phyloP scores from a whole-genome alignment of 352 stramenopile genomes.

The Phytophthora quininea region DNA sequence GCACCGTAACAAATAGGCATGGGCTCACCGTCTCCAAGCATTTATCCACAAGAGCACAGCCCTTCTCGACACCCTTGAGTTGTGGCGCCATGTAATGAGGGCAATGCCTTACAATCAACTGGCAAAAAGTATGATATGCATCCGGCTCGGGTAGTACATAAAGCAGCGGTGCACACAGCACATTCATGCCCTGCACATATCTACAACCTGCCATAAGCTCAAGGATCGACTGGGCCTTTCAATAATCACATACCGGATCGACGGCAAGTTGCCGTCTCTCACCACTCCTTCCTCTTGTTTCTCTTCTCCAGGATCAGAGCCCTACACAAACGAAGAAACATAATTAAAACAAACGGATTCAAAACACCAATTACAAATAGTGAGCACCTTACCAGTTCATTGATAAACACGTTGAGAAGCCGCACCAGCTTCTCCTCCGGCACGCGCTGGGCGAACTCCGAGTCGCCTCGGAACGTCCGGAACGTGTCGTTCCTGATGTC shows the following conservation, averaged over 20 bases:
- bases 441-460: constrained; percentile 88
- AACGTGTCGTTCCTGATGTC: constrained; percentile 94
- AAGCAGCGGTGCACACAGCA: constrained; percentile 89
- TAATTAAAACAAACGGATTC: neutral
- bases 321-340: constrained; percentile 7
- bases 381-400: constrained; percentile 55
- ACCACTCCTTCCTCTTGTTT: constrained; percentile 20
- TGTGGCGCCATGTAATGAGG: constrained; percentile 91
- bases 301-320: constrained; percentile 31
- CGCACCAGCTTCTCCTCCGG: constrained; percentile 91
- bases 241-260: constrained; percentile 40
- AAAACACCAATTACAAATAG: neutral
- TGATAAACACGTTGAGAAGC: constrained; percentile 93
- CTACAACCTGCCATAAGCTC: constrained; percentile 12
- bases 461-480: constrained; percentile 88
- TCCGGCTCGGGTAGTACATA: constrained; percentile 93
- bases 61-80: constrained; percentile 83
- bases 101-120: constrained; percentile 87
- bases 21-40: constrained; percentile 66
- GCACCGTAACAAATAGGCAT: neutral
- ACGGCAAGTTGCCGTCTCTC: constrained; percentile 40
- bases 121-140: constrained; percentile 91
- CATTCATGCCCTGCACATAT: constrained; percentile 95
- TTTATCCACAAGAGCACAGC: constrained; percentile 83
- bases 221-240: too few relatives aligned